Percentiles rank a stretch among this genome's conserved stretches.
These are phyloP conservation scores for Fraxinus floribunda DNA, from an alignment of 305 asterid species.

Conservation along the genomic window DNA sequence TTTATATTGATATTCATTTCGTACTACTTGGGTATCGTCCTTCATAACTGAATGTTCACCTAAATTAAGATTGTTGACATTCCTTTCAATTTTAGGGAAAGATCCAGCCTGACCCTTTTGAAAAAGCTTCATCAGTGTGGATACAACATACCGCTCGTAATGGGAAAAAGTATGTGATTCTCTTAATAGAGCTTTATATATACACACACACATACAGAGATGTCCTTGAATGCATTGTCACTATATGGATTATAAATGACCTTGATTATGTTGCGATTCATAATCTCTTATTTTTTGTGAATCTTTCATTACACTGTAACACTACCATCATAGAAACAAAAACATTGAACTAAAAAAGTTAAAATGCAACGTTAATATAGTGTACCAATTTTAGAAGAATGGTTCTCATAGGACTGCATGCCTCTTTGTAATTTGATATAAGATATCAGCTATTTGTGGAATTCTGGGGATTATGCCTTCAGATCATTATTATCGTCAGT, in stretches of 20 bases:
- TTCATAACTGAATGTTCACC: conserved; percentile 16
- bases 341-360: background rate
- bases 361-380: no score
- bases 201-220: background rate
- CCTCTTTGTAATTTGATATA: background rate
- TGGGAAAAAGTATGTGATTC: conserved; percentile 64
- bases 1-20: conserved; percentile 11
- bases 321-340: background rate
- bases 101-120: conserved; percentile 29
- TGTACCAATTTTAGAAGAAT: no score
- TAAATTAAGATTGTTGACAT: conserved; percentile 9
- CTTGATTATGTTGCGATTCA: conserved; percentile 2
- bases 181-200: conserved; percentile 11
- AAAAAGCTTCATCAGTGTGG: conserved; percentile 55
- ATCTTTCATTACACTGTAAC: background rate
- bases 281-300: background rate
- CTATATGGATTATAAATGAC: conserved; percentile 6
- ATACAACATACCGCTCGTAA: conserved; percentile 58
- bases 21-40: conserved; percentile 5
- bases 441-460: background rate
- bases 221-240: background rate
- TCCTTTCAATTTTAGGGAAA: conserved; percentile 47
- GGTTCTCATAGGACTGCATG: background rate
- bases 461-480: background rate
- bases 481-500: background rate